Evolutionary conservation across 257 asterid species (phyloP).

Genomic region (Lithospermum erythrorhizon): DNA sequence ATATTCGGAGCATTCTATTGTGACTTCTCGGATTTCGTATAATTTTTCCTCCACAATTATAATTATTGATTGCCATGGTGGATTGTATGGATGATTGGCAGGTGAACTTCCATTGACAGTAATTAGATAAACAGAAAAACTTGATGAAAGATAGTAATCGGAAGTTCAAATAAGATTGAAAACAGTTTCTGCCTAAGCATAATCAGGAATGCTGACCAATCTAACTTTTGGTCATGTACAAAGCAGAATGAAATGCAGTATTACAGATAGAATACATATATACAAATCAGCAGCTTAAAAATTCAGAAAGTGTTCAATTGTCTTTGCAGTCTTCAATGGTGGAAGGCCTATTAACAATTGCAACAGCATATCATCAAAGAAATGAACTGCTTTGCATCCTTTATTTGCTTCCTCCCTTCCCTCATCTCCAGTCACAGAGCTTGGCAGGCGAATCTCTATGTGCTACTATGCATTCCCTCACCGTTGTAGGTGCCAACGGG

Average conservation of each 20-base stretch:
- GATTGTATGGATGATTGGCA: not conserved
- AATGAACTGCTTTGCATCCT: conserved; percentile 2
- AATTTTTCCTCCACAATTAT: no score
- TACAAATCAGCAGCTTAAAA: conserved; percentile 19
- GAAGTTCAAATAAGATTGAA: not conserved
- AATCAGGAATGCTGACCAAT: not conserved
- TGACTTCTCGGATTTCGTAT: not conserved
- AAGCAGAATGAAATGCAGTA: conserved; percentile 12
- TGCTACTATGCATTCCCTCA: conserved; percentile 24
- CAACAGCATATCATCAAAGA: not conserved
- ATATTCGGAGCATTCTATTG: not conserved
- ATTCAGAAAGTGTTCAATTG: not conserved
- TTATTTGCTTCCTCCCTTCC: conserved; percentile 2
- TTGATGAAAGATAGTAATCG: not conserved
- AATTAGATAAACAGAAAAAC: no score
- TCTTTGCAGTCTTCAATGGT: conserved; percentile 4
- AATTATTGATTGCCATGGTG: not conserved
- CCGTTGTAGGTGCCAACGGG: conserved; percentile 29
- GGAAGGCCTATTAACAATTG: conserved; percentile 6
- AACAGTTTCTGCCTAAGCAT: not conserved
- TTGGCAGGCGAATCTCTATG: conserved; percentile 11
- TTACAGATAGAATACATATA: conserved; percentile 16
- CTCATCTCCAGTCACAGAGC: conserved; percentile 10
- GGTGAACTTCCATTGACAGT: not conserved
- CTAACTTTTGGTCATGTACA: not conserved